Conservation (phyloP, 2,329 filamentous ascomycete species). For the Amauroascus niger region DNA sequence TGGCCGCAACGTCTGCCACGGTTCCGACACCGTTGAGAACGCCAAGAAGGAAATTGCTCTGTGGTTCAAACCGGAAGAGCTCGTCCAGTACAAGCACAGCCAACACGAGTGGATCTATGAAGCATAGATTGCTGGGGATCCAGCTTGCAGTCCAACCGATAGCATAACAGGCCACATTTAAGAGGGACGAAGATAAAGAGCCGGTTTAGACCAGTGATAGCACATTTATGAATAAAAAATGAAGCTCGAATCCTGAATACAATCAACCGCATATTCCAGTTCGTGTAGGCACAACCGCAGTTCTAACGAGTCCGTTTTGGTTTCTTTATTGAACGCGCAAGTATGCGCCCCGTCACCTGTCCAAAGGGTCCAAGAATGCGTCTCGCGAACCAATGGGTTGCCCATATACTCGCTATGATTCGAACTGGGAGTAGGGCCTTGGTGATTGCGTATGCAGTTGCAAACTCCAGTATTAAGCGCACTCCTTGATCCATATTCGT, state of each 20-base stretch:
- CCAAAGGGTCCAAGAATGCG: constrained; percentile 46
- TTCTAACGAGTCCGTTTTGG: neutral
- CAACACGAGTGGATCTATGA: constrained; percentile 96
- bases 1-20: constrained; percentile 99
- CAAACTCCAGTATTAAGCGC: constrained; percentile 56
- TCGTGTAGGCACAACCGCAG: neutral
- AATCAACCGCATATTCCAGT: neutral
- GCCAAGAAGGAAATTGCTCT: constrained; percentile 99
- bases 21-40: constrained; percentile 96
- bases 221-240: neutral
- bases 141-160: neutral
- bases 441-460: constrained; percentile 80
- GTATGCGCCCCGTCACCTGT: constrained; percentile 27
- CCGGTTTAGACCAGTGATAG: neutral
- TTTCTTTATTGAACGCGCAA: constrained; percentile 30
- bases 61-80: constrained; percentile 85
- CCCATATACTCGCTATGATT: constrained; percentile 71
- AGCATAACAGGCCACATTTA: constrained; percentile 9
- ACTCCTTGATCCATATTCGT: constrained; percentile 37
- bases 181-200: constrained; percentile 1
- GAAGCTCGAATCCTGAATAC: neutral
- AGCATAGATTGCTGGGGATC: constrained; percentile 31
- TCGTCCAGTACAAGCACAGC: constrained; percentile 73
- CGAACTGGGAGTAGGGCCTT: constrained; percentile 73
- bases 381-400: constrained; percentile 83